phyloP scores from a whole-genome alignment of 352 stramenopile genomes.

The Phytophthora citricola region DNA sequence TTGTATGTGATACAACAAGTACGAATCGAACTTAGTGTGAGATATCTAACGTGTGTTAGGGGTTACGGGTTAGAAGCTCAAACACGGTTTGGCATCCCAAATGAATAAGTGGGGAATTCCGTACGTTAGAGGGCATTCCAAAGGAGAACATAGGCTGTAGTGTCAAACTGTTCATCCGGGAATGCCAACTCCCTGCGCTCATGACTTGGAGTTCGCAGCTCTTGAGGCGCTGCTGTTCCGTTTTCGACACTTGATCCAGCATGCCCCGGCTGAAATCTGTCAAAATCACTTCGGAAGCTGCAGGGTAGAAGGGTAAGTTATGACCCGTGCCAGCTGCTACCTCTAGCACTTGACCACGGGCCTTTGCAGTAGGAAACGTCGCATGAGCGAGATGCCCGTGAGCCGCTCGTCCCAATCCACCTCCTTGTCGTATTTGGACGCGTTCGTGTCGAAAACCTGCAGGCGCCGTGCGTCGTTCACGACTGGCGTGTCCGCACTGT shows the following conservation, averaged over 20 bases:
- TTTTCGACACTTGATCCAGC: conserved; percentile 61
- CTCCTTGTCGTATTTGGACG: conserved; percentile 76
- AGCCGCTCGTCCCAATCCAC: conserved; percentile 83
- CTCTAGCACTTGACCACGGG: conserved; percentile 89
- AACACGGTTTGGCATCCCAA: too few relatives aligned
- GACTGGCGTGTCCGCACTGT: conserved; percentile 29
- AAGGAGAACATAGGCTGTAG: conserved; percentile 12
- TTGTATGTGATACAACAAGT: too few relatives aligned
- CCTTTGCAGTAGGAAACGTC: conserved; percentile 80
- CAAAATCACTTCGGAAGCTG: conserved; percentile 51
- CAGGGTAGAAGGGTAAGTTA: conserved; percentile 92
- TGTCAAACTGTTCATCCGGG: conserved; percentile 88
- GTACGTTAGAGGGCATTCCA: too few relatives aligned
- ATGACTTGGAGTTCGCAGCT: conserved; percentile 63
- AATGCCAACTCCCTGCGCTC: conserved; percentile 72
- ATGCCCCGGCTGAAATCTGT: conserved; percentile 82
- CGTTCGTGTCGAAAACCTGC: conserved; percentile 77
- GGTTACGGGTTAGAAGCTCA: too few relatives aligned
- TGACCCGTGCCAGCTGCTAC: conserved; percentile 95
- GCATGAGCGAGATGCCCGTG: conserved; percentile 82
- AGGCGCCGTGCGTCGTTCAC: conserved; percentile 62
- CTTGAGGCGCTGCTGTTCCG: conserved; percentile 22
- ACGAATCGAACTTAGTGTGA: too few relatives aligned
- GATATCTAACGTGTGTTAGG: too few relatives aligned
- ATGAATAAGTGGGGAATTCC: too few relatives aligned